Conservation (phyloP, 352 stramenopile genomes). For the Pythium brachiatum region DNA sequence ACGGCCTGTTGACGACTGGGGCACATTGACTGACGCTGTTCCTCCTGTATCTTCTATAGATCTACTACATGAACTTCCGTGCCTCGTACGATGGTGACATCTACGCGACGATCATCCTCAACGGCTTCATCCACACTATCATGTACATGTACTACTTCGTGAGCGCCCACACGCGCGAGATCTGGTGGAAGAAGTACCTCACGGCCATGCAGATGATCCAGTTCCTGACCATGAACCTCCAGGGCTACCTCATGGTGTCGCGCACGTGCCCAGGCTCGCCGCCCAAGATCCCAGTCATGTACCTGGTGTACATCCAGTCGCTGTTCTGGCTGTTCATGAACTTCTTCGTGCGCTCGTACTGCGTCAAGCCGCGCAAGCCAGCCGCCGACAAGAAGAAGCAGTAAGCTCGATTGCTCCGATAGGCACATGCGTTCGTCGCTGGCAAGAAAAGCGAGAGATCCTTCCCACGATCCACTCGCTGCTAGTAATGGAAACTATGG, state of each 20-base stretch:
- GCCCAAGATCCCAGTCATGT: conserved; percentile 59
- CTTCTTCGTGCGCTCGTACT: conserved; percentile 97
- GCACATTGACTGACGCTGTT: background rate
- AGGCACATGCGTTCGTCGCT: too few species aligned
- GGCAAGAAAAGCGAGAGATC: too few species aligned
- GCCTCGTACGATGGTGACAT: conserved; percentile 92
- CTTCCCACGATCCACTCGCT: too few species aligned
- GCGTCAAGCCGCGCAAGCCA: conserved; percentile 80
- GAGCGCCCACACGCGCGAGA: conserved; percentile 92
- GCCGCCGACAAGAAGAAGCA: conserved; percentile 15
- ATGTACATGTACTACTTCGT: conserved; percentile 99
- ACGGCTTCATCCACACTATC: conserved; percentile 95
- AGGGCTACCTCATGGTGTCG: conserved; percentile 39
- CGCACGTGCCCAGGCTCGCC: conserved; percentile 79
- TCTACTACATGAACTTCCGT: conserved; percentile 93
- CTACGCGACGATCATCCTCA: conserved; percentile 93
- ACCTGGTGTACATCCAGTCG: conserved; percentile 93
- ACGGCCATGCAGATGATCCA: conserved; percentile 92
- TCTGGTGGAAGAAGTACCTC: conserved; percentile 95
- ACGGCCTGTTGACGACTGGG: background rate
- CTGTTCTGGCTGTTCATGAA: conserved; percentile 95
- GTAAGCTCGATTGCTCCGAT: conserved; percentile 27
- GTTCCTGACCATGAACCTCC: conserved; percentile 73
- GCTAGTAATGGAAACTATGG: too few species aligned
- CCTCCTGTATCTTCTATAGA: conserved; percentile 23